Conservation (phyloP, 768 basidiomycete species). For the Lepiota brunneoincarnata region DNA sequence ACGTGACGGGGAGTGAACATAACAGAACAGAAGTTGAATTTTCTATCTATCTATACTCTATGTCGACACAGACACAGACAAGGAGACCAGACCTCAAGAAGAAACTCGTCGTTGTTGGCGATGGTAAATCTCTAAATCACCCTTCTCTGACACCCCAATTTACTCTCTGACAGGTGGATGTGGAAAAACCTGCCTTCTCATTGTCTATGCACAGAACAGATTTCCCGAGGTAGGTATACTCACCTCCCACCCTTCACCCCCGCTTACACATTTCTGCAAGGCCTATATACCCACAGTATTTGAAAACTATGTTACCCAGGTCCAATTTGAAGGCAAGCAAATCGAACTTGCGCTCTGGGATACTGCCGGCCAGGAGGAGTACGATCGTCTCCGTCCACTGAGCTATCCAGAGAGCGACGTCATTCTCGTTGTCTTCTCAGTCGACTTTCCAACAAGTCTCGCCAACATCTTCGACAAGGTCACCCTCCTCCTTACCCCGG, state of each 20-base stretch:
- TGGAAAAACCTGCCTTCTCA: conserved; percentile 93
- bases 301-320: conserved; percentile 90
- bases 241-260: background rate
- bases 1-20: conserved; percentile 2
- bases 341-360: conserved; percentile 99
- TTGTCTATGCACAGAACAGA: conserved; percentile 94
- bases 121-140: conserved; percentile 43
- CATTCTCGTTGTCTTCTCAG: conserved; percentile 91
- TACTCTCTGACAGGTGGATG: conserved; percentile 58
- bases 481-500: background rate
- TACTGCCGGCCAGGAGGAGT: conserved; percentile 96
- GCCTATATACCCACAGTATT: conserved; percentile 93
- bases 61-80: conserved; percentile 7
- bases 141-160: conserved; percentile 7
- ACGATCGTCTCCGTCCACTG: conserved; percentile 82
- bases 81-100: conserved; percentile 77
- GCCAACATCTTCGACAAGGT: conserved; percentile 92
- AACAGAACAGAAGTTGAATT: conserved; percentile 19
- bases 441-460: conserved; percentile 90
- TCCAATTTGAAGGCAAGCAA: conserved; percentile 81
- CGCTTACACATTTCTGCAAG: conserved; percentile 34
- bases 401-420: conserved; percentile 89
- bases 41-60: conserved; percentile 18
- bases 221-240: conserved; percentile 78
- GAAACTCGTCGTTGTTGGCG: conserved; percentile 87